These are phyloP conservation scores for Cercospora sp. DNA, from an alignment of 2,329 filamentous ascomycete species.

Conservation along the genomic window DNA sequence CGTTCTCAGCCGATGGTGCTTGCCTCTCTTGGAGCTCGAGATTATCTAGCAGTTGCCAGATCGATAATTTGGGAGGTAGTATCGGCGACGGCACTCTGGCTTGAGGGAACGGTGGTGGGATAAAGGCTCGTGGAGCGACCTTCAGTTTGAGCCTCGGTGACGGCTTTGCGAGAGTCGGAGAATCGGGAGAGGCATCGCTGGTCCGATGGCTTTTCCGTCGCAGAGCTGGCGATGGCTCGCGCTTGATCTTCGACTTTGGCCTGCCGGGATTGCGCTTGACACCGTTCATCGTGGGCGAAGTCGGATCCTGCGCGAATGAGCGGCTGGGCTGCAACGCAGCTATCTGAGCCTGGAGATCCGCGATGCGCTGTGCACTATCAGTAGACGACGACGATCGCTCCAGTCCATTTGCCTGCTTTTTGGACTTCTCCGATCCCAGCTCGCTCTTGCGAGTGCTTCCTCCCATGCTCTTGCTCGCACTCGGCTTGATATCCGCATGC, in stretches of 20 bases:
- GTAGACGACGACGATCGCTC: conserved; percentile 20
- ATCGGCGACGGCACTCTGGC: conserved; percentile 33
- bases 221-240: conserved; percentile 21
- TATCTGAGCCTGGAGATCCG: conserved; percentile 36
- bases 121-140: conserved; percentile 26
- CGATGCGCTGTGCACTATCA: conserved; percentile 30
- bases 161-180: conserved; percentile 29
- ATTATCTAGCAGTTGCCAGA: conserved; percentile 38
- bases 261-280: conserved; percentile 31
- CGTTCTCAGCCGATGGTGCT: conserved; percentile 37
- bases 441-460: conserved; percentile 22
- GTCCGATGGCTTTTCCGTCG: conserved; percentile 27
- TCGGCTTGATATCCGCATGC: conserved; percentile 26
- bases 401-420: conserved; percentile 20
- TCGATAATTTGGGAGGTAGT: conserved; percentile 33
- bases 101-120: conserved; percentile 38
- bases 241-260: conserved; percentile 16
- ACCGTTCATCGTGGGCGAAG: conserved; percentile 4
- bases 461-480: conserved; percentile 22
- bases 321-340: conserved; percentile 34
- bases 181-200: conserved; percentile 21
- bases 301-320: conserved; percentile 25
- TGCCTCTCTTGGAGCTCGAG: conserved; percentile 40
- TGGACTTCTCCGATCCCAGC: conserved; percentile 15
- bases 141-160: conserved; percentile 37